Evolutionary conservation across 164 flowering plant genomes (phyloP).

Genomic region (Annona squamosa): DNA sequence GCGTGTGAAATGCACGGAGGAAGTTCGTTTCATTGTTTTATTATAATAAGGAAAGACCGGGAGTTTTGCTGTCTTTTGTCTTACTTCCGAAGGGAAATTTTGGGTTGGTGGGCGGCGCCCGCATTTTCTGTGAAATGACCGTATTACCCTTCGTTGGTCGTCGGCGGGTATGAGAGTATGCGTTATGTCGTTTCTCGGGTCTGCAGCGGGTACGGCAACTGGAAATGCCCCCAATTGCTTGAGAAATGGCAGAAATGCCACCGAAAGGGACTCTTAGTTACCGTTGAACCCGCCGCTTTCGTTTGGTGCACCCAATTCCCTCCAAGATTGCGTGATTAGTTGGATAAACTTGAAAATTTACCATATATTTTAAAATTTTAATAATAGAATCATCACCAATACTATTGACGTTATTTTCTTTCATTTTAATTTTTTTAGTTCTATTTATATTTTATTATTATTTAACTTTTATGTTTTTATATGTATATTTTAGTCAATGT

Average conservation of each 20-base stretch:
- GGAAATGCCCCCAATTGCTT: not conserved
- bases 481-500: too few relatives aligned
- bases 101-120: not conserved
- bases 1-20: not conserved
- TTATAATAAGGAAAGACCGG: not conserved
- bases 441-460: too few relatives aligned
- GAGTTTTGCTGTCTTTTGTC: constrained; percentile 7
- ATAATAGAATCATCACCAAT: too few relatives aligned
- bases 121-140: not conserved
- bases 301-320: too few relatives aligned
- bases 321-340: too few relatives aligned
- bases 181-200: not conserved
- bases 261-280: not conserved
- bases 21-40: not conserved
- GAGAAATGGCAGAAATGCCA: not conserved
- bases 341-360: too few relatives aligned
- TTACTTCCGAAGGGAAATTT: not conserved
- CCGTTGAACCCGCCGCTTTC: too few relatives aligned
- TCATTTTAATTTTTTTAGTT: too few relatives aligned
- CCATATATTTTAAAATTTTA: too few relatives aligned
- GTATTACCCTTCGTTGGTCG: not conserved
- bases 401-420: too few relatives aligned
- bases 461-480: too few relatives aligned
- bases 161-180: not conserved
- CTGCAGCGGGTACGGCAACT: not conserved